These are phyloP conservation scores for Apiospora marii DNA, from an alignment of 2,329 filamentous ascomycete species.

Conservation along the genomic window DNA sequence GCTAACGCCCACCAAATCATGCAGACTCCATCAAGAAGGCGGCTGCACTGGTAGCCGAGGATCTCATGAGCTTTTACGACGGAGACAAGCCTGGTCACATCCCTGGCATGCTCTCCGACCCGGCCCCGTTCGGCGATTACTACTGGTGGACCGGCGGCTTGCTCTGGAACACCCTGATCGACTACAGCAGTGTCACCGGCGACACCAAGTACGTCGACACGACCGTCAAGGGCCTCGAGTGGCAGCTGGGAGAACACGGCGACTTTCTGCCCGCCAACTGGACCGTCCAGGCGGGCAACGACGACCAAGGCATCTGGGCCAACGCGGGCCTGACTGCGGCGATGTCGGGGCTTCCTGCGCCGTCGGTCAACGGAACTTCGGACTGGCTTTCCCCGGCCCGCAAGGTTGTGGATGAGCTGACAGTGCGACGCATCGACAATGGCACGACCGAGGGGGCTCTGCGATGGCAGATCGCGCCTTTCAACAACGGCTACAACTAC, in stretches of 20 bases:
- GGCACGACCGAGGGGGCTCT: slow-evolving; percentile 65
- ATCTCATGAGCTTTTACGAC: slow-evolving; percentile 41
- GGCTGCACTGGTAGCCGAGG: slow-evolving; percentile 39
- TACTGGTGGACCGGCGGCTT: slow-evolving; percentile 63
- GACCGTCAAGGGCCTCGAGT: slow-evolving; percentile 51
- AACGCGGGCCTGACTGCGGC: slow-evolving; percentile 66
- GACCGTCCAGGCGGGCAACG: slow-evolving; percentile 50
- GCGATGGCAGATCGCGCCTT: slow-evolving; percentile 69
- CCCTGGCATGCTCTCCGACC: slow-evolving; percentile 35
- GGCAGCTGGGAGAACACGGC: slow-evolving; percentile 49
- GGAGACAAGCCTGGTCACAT: slow-evolving; percentile 34
- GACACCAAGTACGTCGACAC: slow-evolving; percentile 56
- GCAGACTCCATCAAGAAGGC: slow-evolving; percentile 40
- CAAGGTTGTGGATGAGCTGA: slow-evolving; percentile 67
- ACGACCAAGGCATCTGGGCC: slow-evolving; percentile 68
- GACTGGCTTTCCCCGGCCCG: slow-evolving; percentile 68
- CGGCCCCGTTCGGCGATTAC: slow-evolving; percentile 40
- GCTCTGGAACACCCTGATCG: slow-evolving; percentile 58
- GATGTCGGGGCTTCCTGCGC: slow-evolving; percentile 64
- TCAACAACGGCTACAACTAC: slow-evolving; percentile 60
- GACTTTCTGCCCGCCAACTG: slow-evolving; percentile 54
- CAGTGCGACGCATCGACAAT: slow-evolving; percentile 52
- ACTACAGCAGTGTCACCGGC: slow-evolving; percentile 61
- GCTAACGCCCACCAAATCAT: background rate
- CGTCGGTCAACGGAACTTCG: slow-evolving; percentile 48